Evolutionary conservation across 2,329 filamentous ascomycete species (phyloP).

Genomic region (Epichloe glyceriae): DNA sequence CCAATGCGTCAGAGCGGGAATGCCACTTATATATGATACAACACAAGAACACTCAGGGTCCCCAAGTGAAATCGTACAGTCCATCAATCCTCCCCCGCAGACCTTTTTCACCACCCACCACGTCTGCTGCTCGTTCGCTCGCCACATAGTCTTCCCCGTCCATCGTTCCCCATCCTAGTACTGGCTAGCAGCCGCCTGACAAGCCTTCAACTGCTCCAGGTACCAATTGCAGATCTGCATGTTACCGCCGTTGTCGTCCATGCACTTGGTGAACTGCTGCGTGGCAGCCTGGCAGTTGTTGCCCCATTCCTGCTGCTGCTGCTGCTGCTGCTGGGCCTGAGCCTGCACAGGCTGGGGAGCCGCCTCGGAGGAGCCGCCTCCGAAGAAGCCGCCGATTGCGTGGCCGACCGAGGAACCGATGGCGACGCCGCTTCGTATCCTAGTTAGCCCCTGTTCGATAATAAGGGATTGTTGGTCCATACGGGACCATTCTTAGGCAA

Average conservation of each 20-base stretch:
- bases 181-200: constrained; percentile 62
- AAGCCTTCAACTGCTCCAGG: constrained; percentile 89
- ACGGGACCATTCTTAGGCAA: too few species aligned
- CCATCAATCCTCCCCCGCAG: background rate
- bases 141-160: background rate
- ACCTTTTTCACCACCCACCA: background rate
- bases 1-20: constrained; percentile 13
- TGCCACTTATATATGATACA: constrained; percentile 15
- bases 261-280: constrained; percentile 81
- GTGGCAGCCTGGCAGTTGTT: constrained; percentile 69
- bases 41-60: background rate
- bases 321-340: constrained; percentile 36
- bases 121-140: background rate
- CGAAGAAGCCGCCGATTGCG: constrained; percentile 81
- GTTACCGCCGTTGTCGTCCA: constrained; percentile 90
- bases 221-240: constrained; percentile 98
- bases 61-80: too few species aligned
- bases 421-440: constrained; percentile 68
- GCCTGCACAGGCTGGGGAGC: constrained; percentile 35
- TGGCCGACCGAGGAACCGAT: constrained; percentile 93
- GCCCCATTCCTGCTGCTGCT: constrained; percentile 39
- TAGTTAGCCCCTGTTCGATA: background rate
- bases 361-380: constrained; percentile 52
- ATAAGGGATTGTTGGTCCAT: too few species aligned
- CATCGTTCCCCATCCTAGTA: constrained; percentile 38